Evolutionary conservation across 2,329 filamentous ascomycete species (phyloP).

Genomic region (Pseudopithomyces chartarum): DNA sequence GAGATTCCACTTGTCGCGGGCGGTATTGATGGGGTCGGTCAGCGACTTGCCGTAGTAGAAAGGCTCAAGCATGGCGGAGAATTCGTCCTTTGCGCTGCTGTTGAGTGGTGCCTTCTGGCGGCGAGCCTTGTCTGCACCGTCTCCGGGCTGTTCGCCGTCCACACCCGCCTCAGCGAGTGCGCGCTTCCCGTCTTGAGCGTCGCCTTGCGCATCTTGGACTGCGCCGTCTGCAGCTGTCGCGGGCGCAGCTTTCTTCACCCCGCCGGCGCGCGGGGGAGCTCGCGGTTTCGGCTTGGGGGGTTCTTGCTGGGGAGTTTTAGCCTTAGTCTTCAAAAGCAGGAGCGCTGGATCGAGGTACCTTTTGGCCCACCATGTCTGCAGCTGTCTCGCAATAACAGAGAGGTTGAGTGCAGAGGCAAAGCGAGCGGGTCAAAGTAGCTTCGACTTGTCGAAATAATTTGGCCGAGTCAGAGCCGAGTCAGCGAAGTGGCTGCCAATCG

Average conservation of each 20-base stretch:
- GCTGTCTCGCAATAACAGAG: constrained; percentile 11
- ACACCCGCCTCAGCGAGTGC: constrained; percentile 17
- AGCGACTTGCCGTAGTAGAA: constrained; percentile 72
- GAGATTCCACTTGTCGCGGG: constrained; percentile 92
- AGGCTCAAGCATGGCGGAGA: constrained; percentile 69
- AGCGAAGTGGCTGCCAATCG: constrained; percentile 29
- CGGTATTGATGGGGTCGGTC: constrained; percentile 72
- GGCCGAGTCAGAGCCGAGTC: constrained; percentile 27
- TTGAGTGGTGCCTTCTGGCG: constrained; percentile 33
- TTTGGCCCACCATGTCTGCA: constrained; percentile 39
- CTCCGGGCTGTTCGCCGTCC: constrained; percentile 9
- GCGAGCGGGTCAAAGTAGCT: constrained; percentile 10
- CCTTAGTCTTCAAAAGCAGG: not conserved
- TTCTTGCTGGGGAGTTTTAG: constrained; percentile 28
- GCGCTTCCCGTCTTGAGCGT: constrained; percentile 2
- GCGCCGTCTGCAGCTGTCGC: constrained; percentile 17
- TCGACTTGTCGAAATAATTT: constrained; percentile 31
- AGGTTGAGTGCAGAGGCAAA: constrained; percentile 15
- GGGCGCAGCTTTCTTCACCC: constrained; percentile 30
- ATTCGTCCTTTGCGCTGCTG: constrained; percentile 52
- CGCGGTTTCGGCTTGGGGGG: constrained; percentile 29
- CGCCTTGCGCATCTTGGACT: constrained; percentile 11
- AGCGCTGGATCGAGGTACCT: constrained; percentile 20
- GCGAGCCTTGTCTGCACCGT: constrained; percentile 29
- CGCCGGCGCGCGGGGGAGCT: constrained; percentile 41